These are phyloP conservation scores for Penicillium sp. DNA, from an alignment of 2,329 filamentous ascomycete genomes.

Conservation along the genomic window DNA sequence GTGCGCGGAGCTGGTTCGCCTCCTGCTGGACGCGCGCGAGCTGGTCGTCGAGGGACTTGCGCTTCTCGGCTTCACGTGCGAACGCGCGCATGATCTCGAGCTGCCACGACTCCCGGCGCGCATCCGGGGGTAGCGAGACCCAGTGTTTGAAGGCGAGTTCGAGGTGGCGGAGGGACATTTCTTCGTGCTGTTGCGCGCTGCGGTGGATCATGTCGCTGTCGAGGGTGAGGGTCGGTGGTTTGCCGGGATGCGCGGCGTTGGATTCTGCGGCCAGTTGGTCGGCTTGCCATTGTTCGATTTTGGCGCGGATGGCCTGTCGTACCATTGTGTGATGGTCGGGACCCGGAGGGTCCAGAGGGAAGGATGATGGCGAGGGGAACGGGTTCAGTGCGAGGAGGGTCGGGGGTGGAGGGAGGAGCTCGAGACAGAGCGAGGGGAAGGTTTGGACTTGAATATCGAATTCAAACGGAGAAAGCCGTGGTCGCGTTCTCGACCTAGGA, in stretches of 20 bases:
- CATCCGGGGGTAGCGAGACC: conserved; percentile 64
- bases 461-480: conserved; percentile 62
- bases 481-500: conserved; percentile 49
- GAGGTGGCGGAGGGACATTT: conserved; percentile 74
- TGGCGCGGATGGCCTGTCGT: conserved; percentile 66
- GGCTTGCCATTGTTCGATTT: conserved; percentile 70
- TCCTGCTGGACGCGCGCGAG: conserved; percentile 53
- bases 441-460: conserved; percentile 86
- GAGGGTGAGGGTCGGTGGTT: conserved; percentile 28
- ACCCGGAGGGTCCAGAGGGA: conserved; percentile 78
- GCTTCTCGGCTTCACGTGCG: conserved; percentile 50
- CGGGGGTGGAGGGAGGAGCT: conserved; percentile 77
- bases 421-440: conserved; percentile 83
- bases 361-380: conserved; percentile 76
- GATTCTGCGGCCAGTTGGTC: conserved; percentile 41
- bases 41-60: conserved; percentile 48
- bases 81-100: conserved; percentile 54
- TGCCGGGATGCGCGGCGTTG: conserved; percentile 52
- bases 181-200: conserved; percentile 66
- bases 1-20: conserved; percentile 53
- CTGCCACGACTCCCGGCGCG: conserved; percentile 55
- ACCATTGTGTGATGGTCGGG: conserved; percentile 76
- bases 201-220: conserved; percentile 47
- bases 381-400: conserved; percentile 83
- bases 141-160: conserved; percentile 79